Base-by-base conservation (phyloP, 1,139 yeast genomes). In the Schwanniomyces etchellsii region DNA sequence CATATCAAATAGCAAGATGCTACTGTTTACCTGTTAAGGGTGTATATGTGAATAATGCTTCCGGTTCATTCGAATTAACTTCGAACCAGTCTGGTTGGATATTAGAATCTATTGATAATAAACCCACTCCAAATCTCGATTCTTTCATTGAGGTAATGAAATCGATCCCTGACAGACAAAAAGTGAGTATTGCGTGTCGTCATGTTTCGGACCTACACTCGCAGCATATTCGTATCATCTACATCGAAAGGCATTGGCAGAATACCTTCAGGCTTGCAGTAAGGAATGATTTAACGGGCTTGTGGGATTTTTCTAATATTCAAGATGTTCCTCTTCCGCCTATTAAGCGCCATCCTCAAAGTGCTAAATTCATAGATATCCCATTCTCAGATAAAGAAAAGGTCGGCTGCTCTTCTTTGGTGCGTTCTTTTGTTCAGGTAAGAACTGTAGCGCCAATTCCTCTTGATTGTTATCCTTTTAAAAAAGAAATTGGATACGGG, bases 1-100 rank as follows among this genome's bases (percentile, higher is more conserved):
- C 94, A 28, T 89, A 88, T 52, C 96, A 88, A 55, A 69, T 86
- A 57, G 96, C 96, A 2, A 72, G 95, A 48, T 70, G 80, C 32
- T 85, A 77, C 50, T 85, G 93, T 29, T 71, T 86, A 26, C 93
- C 96, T 0, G 89, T 83, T 4, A 71, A 64, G 41, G 96, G 96
- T 23, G 95, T 88, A 0, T 86, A 75, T 48, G 70, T 85, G 28
- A 80, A 83, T 43, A 77, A 82, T 42, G 86, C 94, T 0, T 66
- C 82, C 3, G 93, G 93, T 0, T 81, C 93, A 0, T 86, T 86
- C 57, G 75, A 73, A 36, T 59, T 82, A 29, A 78, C 80, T 25
- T 52, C 67, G 9, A 84, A 81, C 33, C 66, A 72, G 30, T 65
- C 70, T 23, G 72, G 72, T 5, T 86, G 94, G 88, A 60, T 88